phyloP scores from a whole-genome alignment of 805 yeast genomes.

The Alloascoidea hylecoeti region DNA sequence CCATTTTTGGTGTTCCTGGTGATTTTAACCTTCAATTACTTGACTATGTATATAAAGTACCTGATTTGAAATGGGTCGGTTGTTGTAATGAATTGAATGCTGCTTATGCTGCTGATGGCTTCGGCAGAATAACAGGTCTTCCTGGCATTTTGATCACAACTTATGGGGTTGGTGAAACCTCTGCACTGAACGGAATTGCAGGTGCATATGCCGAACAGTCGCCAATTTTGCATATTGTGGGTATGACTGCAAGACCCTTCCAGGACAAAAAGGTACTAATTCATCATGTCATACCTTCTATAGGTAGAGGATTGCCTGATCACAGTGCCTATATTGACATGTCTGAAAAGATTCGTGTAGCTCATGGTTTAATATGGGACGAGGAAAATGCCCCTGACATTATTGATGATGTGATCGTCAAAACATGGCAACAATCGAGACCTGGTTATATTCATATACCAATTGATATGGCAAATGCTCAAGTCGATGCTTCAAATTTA shows the following conservation, averaged over 20 bases:
- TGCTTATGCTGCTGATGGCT: slow-evolving; percentile 87
- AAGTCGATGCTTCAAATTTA: slow-evolving; percentile 20
- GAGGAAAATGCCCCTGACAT: slow-evolving; percentile 35
- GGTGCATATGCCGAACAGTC: slow-evolving; percentile 77
- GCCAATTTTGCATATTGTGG: slow-evolving; percentile 76
- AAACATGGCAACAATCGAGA: slow-evolving; percentile 40
- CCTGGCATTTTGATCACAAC: slow-evolving; percentile 62
- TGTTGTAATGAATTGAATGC: slow-evolving; percentile 83
- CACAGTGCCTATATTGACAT: slow-evolving; percentile 53
- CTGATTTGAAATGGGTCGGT: slow-evolving; percentile 58
- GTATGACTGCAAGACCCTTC: slow-evolving; percentile 38
- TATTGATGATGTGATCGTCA: slow-evolving; percentile 52
- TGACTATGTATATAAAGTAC: slow-evolving; percentile 14
- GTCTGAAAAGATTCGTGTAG: slow-evolving; percentile 42
- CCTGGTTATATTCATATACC: slow-evolving; percentile 84
- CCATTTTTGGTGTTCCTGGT: slow-evolving; percentile 71
- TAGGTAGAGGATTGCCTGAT: slow-evolving; percentile 33
- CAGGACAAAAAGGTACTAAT: slow-evolving; percentile 19
- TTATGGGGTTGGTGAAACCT: slow-evolving; percentile 82
- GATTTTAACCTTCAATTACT: slow-evolving; percentile 33
- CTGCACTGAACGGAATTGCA: slow-evolving; percentile 70
- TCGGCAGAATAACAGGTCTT: slow-evolving; percentile 48
- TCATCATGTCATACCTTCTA: slow-evolving; percentile 23
- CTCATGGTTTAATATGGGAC: slow-evolving; percentile 32
- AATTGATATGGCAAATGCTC: slow-evolving; percentile 41